A percentile compares a stretch with the other conserved stretches of the same genome.
Evolutionary conservation across 2,329 filamentous ascomycete genomes (phyloP).

Genomic region (Hymenoscyphus albidus): DNA sequence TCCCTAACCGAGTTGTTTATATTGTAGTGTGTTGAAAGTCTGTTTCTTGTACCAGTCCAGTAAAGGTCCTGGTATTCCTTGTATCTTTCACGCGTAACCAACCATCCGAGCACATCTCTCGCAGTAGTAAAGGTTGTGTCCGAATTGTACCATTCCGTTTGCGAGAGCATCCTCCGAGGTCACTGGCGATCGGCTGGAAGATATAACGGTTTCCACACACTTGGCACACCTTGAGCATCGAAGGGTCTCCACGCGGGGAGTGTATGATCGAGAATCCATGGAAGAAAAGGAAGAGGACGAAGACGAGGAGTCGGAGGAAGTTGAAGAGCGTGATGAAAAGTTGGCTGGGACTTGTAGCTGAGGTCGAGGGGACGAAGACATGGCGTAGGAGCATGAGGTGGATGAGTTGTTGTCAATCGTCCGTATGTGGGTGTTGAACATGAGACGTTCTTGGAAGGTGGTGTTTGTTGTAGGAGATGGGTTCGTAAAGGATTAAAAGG

Average conservation of each 20-base stretch:
- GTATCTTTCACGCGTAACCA: slow-evolving; percentile 52
- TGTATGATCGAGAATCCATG: slow-evolving; percentile 18
- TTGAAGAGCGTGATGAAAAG: slow-evolving; percentile 17
- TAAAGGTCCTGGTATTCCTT: neutral
- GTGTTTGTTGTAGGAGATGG: neutral
- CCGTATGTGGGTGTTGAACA: neutral
- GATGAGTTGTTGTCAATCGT: neutral
- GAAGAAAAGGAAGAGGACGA: slow-evolving; percentile 21
- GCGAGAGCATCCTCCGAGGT: slow-evolving; percentile 53
- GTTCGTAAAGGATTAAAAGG: neutral
- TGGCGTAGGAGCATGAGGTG: neutral
- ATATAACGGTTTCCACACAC: slow-evolving; percentile 55
- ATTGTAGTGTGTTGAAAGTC: slow-evolving; percentile 3
- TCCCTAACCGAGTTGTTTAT: neutral
- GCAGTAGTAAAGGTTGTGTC: slow-evolving; percentile 65
- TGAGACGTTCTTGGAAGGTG: neutral
- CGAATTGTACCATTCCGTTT: slow-evolving; percentile 61
- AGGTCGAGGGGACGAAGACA: slow-evolving; percentile 14
- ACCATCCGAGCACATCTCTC: slow-evolving; percentile 60
- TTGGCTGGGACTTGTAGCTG: slow-evolving; percentile 13
- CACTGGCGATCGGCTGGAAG: slow-evolving; percentile 17
- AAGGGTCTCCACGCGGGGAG: slow-evolving; percentile 49
- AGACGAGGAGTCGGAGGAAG: slow-evolving; percentile 23
- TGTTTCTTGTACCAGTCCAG: slow-evolving; percentile 9
- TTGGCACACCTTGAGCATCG: slow-evolving; percentile 61